Percentiles rank a stretch among this genome's conserved stretches.
Conservation (phyloP, 192 early-diverging fungal genomes). For the Coemansia guatemalensis region DNA sequence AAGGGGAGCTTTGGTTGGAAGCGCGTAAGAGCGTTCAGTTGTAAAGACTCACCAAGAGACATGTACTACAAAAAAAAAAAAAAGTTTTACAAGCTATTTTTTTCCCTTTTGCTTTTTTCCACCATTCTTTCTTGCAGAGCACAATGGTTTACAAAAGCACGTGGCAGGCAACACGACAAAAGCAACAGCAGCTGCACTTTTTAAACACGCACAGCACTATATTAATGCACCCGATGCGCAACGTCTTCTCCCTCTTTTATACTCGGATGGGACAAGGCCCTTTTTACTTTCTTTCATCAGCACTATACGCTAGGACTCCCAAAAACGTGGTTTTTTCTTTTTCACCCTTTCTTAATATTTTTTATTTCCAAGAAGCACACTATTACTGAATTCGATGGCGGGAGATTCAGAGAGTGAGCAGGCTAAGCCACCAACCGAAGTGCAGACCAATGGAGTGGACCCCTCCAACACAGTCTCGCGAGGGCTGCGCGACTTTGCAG, state of each 20-base stretch:
- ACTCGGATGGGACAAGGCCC: neutral
- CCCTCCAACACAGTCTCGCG: constrained; percentile 7
- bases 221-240: no score
- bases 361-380: constrained; percentile 3
- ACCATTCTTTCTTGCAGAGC: neutral
- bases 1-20: no score
- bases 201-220: no score
- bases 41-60: no score
- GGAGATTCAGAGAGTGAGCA: constrained; percentile 8
- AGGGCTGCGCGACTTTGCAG: constrained; percentile 19
- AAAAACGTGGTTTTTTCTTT: constrained; percentile 3
- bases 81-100: neutral
- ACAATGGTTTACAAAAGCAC: neutral
- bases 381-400: constrained; percentile 2
- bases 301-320: neutral
- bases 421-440: neutral
- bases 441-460: constrained; percentile 2
- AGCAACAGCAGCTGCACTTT: neutral
- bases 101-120: constrained; percentile 7
- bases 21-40: no score
- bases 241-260: neutral
- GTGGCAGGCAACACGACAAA: neutral
- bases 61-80: no score
- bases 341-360: constrained; percentile 11
- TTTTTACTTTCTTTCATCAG: constrained; percentile 3